phyloP scores from a whole-genome alignment of 2,329 filamentous ascomycete species.

The Fusarium redolens region DNA sequence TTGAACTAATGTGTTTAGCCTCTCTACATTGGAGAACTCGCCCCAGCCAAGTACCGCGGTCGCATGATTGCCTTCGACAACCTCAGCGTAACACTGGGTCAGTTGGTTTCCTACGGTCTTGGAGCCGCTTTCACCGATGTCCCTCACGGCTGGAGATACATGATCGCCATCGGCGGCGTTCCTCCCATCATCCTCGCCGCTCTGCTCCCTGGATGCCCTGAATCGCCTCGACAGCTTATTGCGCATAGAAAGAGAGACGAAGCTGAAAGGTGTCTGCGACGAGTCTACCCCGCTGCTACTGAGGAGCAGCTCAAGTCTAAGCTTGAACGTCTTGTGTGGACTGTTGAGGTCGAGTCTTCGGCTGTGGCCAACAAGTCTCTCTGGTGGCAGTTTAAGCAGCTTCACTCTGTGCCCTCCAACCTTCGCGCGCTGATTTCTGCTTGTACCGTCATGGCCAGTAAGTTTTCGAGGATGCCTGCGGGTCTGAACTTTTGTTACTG shows the following conservation, averaged over 20 bases:
- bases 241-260: constrained; percentile 54
- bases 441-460: constrained; percentile 59
- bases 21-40: constrained; percentile 61
- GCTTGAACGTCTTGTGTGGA: constrained; percentile 52
- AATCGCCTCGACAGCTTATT: constrained; percentile 60
- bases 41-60: constrained; percentile 62
- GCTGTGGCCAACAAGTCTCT: constrained; percentile 51
- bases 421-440: constrained; percentile 57
- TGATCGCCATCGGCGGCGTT: constrained; percentile 60
- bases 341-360: constrained; percentile 53
- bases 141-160: constrained; percentile 59
- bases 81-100: constrained; percentile 56
- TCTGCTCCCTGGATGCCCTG: constrained; percentile 59
- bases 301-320: constrained; percentile 57
- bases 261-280: constrained; percentile 51
- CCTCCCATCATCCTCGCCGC: constrained; percentile 57
- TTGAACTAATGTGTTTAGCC: constrained; percentile 7
- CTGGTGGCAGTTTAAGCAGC: constrained; percentile 57
- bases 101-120: constrained; percentile 56
- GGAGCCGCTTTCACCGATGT: constrained; percentile 56
- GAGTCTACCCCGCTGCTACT: constrained; percentile 56
- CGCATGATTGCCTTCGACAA: constrained; percentile 62
- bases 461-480: constrained; percentile 56
- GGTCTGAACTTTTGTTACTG: constrained; percentile 56
- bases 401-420: constrained; percentile 56